Conservation (phyloP, 1,284 basidiomycete genomes). For the Neotropicomus parvogracilis region DNA sequence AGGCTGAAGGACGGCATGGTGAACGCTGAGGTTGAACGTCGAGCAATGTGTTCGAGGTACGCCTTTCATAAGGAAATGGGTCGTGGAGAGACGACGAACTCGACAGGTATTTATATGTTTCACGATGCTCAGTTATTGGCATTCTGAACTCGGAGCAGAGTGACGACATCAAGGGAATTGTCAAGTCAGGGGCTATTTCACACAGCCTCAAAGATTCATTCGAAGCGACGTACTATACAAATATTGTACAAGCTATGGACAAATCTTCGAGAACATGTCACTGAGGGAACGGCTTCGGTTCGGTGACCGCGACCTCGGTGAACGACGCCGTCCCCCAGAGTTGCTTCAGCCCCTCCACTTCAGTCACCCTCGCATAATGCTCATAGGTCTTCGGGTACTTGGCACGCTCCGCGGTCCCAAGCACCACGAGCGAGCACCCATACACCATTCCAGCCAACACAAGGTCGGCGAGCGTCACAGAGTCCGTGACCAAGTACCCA, state of each 20-base stretch:
- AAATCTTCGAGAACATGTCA: background rate
- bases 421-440: background rate
- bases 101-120: too few species aligned
- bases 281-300: background rate
- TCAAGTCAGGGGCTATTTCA: too few species aligned
- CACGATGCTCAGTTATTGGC: too few species aligned
- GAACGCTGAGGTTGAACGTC: too few species aligned
- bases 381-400: slow-evolving; percentile 48
- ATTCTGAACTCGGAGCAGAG: too few species aligned
- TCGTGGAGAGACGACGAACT: too few species aligned
- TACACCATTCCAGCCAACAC: slow-evolving; percentile 40
- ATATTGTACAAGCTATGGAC: background rate
- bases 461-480: slow-evolving; percentile 59
- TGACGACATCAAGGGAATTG: too few species aligned
- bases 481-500: slow-evolving; percentile 47
- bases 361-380: slow-evolving; percentile 45
- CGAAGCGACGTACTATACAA: too few species aligned
- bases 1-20: too few species aligned
- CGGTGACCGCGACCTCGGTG: slow-evolving; percentile 1
- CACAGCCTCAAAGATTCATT: too few species aligned
- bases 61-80: too few species aligned
- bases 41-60: too few species aligned
- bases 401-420: slow-evolving; percentile 38
- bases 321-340: slow-evolving; percentile 5
- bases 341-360: slow-evolving; percentile 41